Base-by-base conservation (phyloP, 164 flowering plant species). In the Macadamia integrifolia region DNA sequence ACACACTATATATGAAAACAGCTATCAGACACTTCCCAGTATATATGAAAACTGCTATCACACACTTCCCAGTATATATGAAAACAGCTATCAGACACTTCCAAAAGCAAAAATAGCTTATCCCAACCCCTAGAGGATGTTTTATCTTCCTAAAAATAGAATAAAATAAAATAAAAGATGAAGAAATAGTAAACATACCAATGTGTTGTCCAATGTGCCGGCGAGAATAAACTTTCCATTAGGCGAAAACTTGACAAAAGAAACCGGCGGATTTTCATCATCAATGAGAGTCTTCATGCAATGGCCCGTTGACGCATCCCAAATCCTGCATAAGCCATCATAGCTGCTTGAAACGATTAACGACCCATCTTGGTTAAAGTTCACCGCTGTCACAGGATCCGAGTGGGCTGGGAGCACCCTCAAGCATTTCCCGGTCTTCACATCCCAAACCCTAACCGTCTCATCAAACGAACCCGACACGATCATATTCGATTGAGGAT, bases 401-500 rank as follows among this genome's bases (percentile, higher is more conserved):
- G 94, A 88, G 65, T 88, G 91, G 0, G 91, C 94, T 0, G 94
- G 94, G 14, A 88, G 66, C 62, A 88, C 94, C 80, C 80, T 87
- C 48, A 88, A 65, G 69, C 94, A 88, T 80, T 82, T 85, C 11
- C 89, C 94, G 12, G 78, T 66, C 77, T 83, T 85, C 1, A 88
- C 87, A 63, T 88, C 94, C 93, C 93, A 88, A 58, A 88, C 71
- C 69, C 91, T 73, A 23, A 88, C 93, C 13, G 93, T 88, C 84
- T 88, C 93, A 50, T 88, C 93, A 69, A 83, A 88, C 49, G 91
- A 83, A 1, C 93, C 93, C n/a, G 93, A 88, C 40, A 80, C 93
- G 15, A 87, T 69, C 83, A 85, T 84, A 66, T 88, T 88, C 23
- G 88, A 81, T 60, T 88, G 91, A 3, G 93, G 93, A 46, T 85